Evolutionary conservation across 495 filamentous ascomycete genomes (phyloP).

Genomic region (Rhypophila decipiens): DNA sequence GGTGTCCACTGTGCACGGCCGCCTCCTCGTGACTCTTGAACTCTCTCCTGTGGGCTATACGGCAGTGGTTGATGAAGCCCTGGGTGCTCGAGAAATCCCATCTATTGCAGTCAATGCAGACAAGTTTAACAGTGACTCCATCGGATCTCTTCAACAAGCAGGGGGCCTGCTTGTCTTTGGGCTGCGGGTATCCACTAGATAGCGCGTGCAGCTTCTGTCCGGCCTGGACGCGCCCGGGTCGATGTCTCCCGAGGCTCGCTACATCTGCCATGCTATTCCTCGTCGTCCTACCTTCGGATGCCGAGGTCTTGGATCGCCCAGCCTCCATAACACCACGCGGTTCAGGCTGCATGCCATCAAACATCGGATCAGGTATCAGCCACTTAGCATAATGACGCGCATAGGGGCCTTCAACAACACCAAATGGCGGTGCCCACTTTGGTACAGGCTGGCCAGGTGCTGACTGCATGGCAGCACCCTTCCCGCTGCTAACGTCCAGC

Average conservation of each 20-base stretch:
- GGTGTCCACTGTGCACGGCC: conserved; percentile 78
- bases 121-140: conserved; percentile 61
- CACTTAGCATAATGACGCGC: conserved; percentile 89
- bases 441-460: conserved; percentile 54
- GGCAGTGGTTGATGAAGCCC: conserved; percentile 97
- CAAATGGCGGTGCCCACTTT: conserved; percentile 71
- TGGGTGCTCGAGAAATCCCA: conserved; percentile 92
- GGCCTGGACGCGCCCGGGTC: conserved; percentile 52
- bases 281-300: conserved; percentile 64
- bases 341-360: conserved; percentile 60
- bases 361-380: conserved; percentile 82
- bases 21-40: conserved; percentile 94
- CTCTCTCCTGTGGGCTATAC: conserved; percentile 84
- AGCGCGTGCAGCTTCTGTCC: conserved; percentile 64
- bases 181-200: conserved; percentile 61
- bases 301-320: conserved; percentile 29
- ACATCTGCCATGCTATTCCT: conserved; percentile 62
- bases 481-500: conserved; percentile 62
- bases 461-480: conserved; percentile 56
- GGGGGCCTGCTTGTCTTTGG: conserved; percentile 57
- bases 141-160: conserved; percentile 48
- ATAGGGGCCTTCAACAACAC: conserved; percentile 87
- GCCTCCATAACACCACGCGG: conserved; percentile 26
- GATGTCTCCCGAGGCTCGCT: conserved; percentile 48
- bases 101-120: conserved; percentile 81